These are phyloP conservation scores for Apiotrichum porosum DNA, from an alignment of 1,284 basidiomycete genomes.

Conservation along the genomic window DNA sequence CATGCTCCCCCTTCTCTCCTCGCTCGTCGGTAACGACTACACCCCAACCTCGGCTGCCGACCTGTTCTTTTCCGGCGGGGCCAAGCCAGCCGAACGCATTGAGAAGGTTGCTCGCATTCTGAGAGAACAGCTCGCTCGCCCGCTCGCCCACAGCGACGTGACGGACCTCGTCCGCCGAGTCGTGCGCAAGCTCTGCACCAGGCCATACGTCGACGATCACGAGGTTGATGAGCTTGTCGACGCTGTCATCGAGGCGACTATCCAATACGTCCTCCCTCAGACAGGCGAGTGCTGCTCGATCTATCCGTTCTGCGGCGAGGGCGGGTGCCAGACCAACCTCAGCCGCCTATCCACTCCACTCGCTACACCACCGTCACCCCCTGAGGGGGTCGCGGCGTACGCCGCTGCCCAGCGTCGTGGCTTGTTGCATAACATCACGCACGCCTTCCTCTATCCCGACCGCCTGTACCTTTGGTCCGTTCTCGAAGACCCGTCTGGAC, in stretches of 20 bases:
- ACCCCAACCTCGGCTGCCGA: conserved; percentile 52
- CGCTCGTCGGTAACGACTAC: conserved; percentile 82
- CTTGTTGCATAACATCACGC: conserved; percentile 23
- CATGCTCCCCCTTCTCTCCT: conserved; percentile 75
- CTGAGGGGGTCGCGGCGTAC: conserved; percentile 20
- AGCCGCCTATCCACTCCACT: conserved; percentile 4
- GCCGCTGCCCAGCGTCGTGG: conserved; percentile 28
- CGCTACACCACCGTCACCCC: conserved; percentile 2
- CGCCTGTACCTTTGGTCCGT: conserved; percentile 31
- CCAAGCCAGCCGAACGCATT: conserved; percentile 30
- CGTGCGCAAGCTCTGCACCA: conserved; percentile 32
- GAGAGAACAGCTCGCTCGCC: conserved; percentile 32
- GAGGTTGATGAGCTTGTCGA: conserved; percentile 27
- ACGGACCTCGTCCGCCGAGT: conserved; percentile 39
- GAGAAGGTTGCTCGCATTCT: conserved; percentile 45
- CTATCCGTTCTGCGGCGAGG: conserved; percentile 48
- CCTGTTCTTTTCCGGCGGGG: conserved; percentile 28
- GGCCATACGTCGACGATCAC: conserved; percentile 26
- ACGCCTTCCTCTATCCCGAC: conserved; percentile 36
- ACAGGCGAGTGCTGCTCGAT: conserved; percentile 25
- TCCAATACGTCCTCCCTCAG: conserved; percentile 44
- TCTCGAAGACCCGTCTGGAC: conserved; percentile 34
- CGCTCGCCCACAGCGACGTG: conserved; percentile 30
- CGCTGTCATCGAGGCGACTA: conserved; percentile 43
- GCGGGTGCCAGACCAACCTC: conserved; percentile 17